Evolutionary conservation across 768 basidiomycete species (phyloP).

Genomic region (Phlegmacium glaucopus): DNA sequence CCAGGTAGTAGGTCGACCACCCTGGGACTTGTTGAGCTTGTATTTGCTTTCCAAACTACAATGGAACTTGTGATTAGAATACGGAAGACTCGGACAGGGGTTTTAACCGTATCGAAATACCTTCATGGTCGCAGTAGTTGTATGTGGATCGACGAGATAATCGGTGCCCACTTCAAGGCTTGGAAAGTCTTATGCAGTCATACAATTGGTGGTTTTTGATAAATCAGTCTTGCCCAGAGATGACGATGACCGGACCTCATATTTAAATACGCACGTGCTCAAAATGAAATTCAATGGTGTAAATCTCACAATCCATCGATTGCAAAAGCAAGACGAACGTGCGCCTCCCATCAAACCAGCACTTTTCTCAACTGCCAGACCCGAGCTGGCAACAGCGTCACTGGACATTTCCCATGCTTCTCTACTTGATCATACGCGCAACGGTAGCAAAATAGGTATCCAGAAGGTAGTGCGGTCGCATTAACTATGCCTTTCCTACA

Average conservation of each 20-base stretch:
- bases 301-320: too few species aligned
- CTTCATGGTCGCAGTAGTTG: constrained; percentile 27
- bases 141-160: constrained; percentile 7
- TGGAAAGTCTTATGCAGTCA: constrained; percentile 20
- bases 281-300: constrained; percentile 4
- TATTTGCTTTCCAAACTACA: constrained; percentile 97
- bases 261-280: constrained; percentile 21
- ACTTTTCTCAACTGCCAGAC: constrained; percentile 88
- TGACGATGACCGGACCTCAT: constrained; percentile 1
- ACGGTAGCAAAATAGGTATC: constrained; percentile 93
- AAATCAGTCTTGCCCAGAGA: constrained; percentile 11
- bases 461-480: constrained; percentile 86
- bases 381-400: constrained; percentile 74
- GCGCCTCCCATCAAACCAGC: constrained; percentile 46
- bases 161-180: constrained; percentile 21
- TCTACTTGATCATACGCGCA: constrained; percentile 85
- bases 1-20: constrained; percentile 94
- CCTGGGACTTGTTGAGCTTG: constrained; percentile 95
- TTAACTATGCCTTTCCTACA: constrained; percentile 74
- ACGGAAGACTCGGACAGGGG: constrained; percentile 3
- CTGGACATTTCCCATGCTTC: constrained; percentile 76
- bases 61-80: constrained; percentile 7
- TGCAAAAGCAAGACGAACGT: constrained; percentile 42
- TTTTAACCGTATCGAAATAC: constrained; percentile 16
- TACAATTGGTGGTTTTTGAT: constrained; percentile 19